Evolutionary conservation across 768 basidiomycete genomes (phyloP).

Genomic region (Tephrocybe sp.): DNA sequence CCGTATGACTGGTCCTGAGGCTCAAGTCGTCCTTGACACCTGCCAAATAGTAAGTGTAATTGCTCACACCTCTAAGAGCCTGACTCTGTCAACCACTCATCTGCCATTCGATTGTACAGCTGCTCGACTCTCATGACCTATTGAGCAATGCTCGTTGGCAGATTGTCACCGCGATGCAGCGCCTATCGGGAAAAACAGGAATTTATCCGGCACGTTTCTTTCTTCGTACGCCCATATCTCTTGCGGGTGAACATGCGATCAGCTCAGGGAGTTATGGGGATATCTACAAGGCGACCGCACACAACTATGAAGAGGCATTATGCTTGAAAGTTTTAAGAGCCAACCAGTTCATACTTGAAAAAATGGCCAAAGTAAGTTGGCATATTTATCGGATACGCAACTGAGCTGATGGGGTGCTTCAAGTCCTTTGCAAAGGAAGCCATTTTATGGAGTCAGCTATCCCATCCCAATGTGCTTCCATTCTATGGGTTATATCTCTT

Average conservation of each 20-base stretch:
- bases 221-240: neutral
- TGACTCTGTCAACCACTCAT: no score
- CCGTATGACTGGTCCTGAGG: neutral
- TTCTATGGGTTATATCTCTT: conserved; percentile 1
- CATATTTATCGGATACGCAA: no score
- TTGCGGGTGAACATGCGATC: neutral
- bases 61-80: neutral
- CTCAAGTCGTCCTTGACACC: neutral
- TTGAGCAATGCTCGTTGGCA: neutral
- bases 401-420: no score
- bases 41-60: neutral
- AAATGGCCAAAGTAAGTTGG: neutral
- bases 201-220: neutral
- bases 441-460: neutral
- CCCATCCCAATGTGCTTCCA: conserved; percentile 3
- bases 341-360: neutral
- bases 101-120: no score
- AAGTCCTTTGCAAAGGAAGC: neutral
- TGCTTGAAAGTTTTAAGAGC: neutral
- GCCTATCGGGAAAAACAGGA: neutral
- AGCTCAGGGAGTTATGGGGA: neutral
- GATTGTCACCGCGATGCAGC: neutral
- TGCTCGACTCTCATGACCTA: neutral
- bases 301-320: neutral
- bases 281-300: neutral